phyloP scores from a whole-genome alignment of 352 stramenopile species.

The Pseudoperonospora humuli region DNA sequence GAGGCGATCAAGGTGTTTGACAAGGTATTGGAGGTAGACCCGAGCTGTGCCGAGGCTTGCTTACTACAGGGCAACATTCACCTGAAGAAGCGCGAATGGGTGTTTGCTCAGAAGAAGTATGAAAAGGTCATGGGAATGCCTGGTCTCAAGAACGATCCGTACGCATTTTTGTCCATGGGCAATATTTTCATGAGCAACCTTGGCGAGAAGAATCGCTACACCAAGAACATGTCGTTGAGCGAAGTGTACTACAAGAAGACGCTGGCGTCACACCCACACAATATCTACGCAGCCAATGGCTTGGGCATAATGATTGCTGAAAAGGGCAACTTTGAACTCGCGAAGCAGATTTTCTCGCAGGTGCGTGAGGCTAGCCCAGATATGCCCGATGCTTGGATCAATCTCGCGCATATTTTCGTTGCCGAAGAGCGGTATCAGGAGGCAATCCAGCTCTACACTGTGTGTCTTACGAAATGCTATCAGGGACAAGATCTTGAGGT shows the following conservation, averaged over 20 bases:
- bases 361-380: conserved; percentile 94
- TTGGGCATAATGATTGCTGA: conserved; percentile 96
- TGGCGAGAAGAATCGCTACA: conserved; percentile 91
- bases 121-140: conserved; percentile 92
- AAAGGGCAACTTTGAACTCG: conserved; percentile 94
- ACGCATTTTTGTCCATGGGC: conserved; percentile 94
- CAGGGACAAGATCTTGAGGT: conserved; percentile 80
- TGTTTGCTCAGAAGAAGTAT: conserved; percentile 90
- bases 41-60: conserved; percentile 88
- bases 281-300: conserved; percentile 96
- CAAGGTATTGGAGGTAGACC: conserved; percentile 87
- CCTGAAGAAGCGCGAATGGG: conserved; percentile 92
- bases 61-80: conserved; percentile 95
- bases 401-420: conserved; percentile 96
- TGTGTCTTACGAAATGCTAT: conserved; percentile 87
- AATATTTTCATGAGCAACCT: conserved; percentile 99
- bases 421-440: conserved; percentile 94
- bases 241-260: conserved; percentile 96
- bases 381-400: conserved; percentile 94
- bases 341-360: conserved; percentile 94
- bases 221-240: conserved; percentile 92
- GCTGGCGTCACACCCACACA: conserved; percentile 86
- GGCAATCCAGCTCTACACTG: conserved; percentile 93
- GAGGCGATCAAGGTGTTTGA: conserved; percentile 89
- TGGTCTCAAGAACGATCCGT: conserved; percentile 93